Base-by-base conservation (phyloP, 768 basidiomycete species). In the Rhodotorula toruloides region DNA sequence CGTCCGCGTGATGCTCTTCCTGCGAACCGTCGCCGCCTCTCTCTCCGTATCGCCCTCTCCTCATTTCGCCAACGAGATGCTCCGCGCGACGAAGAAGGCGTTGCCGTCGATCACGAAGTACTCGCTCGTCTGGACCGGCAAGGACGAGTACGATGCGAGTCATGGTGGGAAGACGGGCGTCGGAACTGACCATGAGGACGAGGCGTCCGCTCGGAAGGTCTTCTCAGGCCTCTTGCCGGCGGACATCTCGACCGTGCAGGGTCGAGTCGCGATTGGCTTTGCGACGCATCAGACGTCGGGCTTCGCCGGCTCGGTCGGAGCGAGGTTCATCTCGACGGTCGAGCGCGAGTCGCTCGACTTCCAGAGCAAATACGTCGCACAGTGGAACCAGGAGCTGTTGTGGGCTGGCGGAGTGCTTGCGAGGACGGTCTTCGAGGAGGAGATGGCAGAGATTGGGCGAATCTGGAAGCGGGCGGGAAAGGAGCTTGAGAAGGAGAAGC, bases 1-100 rank as follows among this genome's bases (percentile, higher is more conserved):
- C 19, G 77, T 79, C 42, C 74, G 76, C 27, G 78, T 77, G 1
- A 77, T 76, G 19, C 76, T 77, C 32, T 71, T 70, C 59, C 70
- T 78, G 1, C 70, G 72, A 36, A 75, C 79, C 21, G 77, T 79
- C 44, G 75, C 76, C 29, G 79, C 77, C 1, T 76, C 76, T 21
- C 73, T 80, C 43, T 68, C 71, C 21, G 77, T 80, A 21, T 72
- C 75, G 5, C 74, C 79, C 2, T 74, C 76, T 9, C 52, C 73
- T 2, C 63, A 74, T 11, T 77, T 80, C 50, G 74, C 83, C 3
- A 76, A 80, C 14, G 94, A 97, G 76, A 79, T 98, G 40, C 83
- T 88, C 65, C 82, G 94, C 64, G 89, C 91, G 1, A 99, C 93
- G 17, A 97, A 97, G 83, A 99, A 99, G 81, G 86, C 89, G 60